Base-by-base conservation (phyloP, 768 basidiomycete genomes). In the Hirschioporus abietinus region DNA sequence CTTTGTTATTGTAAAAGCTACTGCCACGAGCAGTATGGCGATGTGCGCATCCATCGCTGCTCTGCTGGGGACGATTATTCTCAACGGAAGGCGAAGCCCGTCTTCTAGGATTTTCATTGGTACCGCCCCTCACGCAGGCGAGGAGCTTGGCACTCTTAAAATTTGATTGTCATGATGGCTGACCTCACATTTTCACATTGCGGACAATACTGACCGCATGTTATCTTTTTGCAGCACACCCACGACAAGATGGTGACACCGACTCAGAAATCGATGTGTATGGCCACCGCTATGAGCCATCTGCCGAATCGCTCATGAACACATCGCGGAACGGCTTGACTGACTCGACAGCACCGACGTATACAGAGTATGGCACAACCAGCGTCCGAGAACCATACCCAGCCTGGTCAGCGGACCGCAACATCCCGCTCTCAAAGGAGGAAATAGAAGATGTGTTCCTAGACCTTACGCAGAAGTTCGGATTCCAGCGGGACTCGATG, bases 391-490 rank as follows among this genome's bases (percentile, higher is more conserved):
- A 98, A 71, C 88, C 94, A 52, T 98, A 98, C 74, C 92, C 96
- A 0, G 95, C 96, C 0, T 99, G 97, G 97, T 88, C 88, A 10
- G 78, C 88, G 57, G 97, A 99, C 64, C 89, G 92, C 17, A 88
- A 92, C 70, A 97, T 98, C 68, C 96, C 96, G n/a, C 82, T 99
- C 17, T 96, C 95, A 23, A 98, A 99, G 82, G 97, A 99, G 77
- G 97, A 98, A 81, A 98, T 99, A 66, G 96, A 99, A 76, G 97
- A 99, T 75, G 93, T 99, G 63, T 93, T 99, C 75, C 86, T 98
- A 63, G 97, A 99, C 81, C 84, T 99, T 35, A 90, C 95, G 27
- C 95, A 98, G 83, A 99, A 99, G 79, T 99, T 99, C 78, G 97
- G 97, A 68, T 99, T 99, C 75, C 97, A 96, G 80, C 83, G 89